A percentile compares a stretch with the other conserved stretches of the same genome.
Conservation (phyloP, 805 yeast species). For the Candida multigemmis region DNA sequence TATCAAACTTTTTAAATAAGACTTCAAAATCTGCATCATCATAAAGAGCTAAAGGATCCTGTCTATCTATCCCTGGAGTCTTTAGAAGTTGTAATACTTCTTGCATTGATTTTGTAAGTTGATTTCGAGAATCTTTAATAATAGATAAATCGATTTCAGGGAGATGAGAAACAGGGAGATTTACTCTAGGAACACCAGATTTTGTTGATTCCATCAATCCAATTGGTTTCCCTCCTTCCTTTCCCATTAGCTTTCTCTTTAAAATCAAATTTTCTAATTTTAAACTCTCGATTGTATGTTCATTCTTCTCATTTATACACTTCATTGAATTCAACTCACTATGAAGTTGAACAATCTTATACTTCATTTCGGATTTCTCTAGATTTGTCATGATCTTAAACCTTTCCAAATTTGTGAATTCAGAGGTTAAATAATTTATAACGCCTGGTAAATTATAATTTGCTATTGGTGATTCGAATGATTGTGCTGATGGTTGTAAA, state of each 20-base stretch:
- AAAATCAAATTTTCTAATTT: not conserved
- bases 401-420: conserved; percentile 37
- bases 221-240: not conserved
- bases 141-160: conserved; percentile 25
- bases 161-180: conserved; percentile 6
- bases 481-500: conserved; percentile 5
- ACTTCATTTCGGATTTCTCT: conserved; percentile 44
- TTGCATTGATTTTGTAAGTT: conserved; percentile 24
- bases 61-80: conserved; percentile 12
- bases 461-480: conserved; percentile 24
- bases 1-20: too few relatives aligned
- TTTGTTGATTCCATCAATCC: not conserved
- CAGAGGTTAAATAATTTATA: conserved; percentile 50
- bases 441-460: conserved; percentile 49
- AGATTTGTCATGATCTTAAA: conserved; percentile 42
- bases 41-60: too few relatives aligned
- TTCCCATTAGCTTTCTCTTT: too few relatives aligned
- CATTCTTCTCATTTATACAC: conserved; percentile 22
- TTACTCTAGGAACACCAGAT: not conserved
- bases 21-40: too few relatives aligned
- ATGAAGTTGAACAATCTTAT: conserved; percentile 41
- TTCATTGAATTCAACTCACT: conserved; percentile 41
- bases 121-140: conserved; percentile 22
- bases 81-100: conserved; percentile 23
- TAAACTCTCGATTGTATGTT: not conserved